Evolutionary conservation across 2,329 filamentous ascomycete genomes (phyloP).

Genomic region (Colletotrichum cuscutae): DNA sequence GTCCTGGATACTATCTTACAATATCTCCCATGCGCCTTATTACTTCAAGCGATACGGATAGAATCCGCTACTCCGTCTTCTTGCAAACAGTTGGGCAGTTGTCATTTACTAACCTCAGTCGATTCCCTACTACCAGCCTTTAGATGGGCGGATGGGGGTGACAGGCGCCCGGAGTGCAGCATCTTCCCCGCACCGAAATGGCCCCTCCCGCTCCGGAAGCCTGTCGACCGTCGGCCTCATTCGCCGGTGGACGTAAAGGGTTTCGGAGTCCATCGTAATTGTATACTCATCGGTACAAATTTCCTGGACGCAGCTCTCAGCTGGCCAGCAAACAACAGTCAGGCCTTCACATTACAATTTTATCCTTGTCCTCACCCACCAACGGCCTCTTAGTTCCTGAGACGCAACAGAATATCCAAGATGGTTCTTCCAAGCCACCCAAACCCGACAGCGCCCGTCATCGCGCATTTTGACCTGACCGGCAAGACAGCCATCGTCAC

Average conservation of each 20-base stretch:
- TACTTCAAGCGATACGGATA: too few relatives aligned
- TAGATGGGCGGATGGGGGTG: not conserved
- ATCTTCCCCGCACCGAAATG: constrained; percentile 19
- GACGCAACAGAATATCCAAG: not conserved
- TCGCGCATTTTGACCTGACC: constrained; percentile 32
- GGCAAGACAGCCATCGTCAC: constrained; percentile 31
- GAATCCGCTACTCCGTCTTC: too few relatives aligned
- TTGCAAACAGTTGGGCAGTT: too few relatives aligned
- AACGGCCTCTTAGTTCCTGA: not conserved
- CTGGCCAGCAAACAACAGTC: not conserved
- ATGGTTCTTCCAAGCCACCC: constrained; percentile 31
- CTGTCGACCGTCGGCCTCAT: constrained; percentile 13
- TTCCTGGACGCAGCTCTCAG: not conserved
- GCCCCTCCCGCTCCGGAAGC: constrained; percentile 11
- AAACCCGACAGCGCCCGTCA: constrained; percentile 19
- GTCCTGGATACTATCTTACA: too few relatives aligned
- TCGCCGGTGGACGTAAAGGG: not conserved
- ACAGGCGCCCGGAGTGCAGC: constrained; percentile 15
- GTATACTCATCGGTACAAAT: constrained; percentile 21
- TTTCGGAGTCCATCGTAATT: not conserved
- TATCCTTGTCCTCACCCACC: not conserved
- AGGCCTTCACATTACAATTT: not conserved
- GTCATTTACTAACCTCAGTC: too few relatives aligned
- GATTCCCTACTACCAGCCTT: too few relatives aligned
- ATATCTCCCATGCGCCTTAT: too few relatives aligned